Conservation (phyloP, 2,329 filamentous ascomycete species). For the Phyllachora maydis region DNA sequence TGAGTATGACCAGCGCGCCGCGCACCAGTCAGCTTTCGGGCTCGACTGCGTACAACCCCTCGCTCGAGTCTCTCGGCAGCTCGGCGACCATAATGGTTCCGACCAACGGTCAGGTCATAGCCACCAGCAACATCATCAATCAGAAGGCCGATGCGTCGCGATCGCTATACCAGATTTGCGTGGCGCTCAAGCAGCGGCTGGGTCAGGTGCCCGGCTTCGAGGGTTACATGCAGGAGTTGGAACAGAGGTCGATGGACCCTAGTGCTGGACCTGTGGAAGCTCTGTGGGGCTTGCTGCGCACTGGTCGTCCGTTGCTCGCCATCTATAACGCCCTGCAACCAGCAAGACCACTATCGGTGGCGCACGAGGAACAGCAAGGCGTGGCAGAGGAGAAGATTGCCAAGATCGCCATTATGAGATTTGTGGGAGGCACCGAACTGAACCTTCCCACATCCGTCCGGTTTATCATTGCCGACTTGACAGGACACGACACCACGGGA, state of each 20-base stretch:
- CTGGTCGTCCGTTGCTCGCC: constrained; percentile 64
- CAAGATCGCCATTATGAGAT: constrained; percentile 81
- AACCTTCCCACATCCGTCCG: constrained; percentile 62
- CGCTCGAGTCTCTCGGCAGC: constrained; percentile 25
- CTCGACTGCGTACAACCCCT: constrained; percentile 33
- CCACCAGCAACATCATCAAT: constrained; percentile 91
- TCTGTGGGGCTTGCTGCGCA: constrained; percentile 71
- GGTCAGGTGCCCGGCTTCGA: constrained; percentile 71
- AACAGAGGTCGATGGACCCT: constrained; percentile 40
- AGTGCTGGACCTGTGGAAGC: constrained; percentile 86
- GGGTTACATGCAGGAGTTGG: constrained; percentile 49
- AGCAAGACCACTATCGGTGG: constrained; percentile 43
- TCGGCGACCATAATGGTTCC: constrained; percentile 17
- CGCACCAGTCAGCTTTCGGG: constrained; percentile 42
- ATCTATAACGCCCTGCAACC: constrained; percentile 79
- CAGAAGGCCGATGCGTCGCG: constrained; percentile 79
- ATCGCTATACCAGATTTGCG: constrained; percentile 89
- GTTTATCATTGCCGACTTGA: constrained; percentile 81
- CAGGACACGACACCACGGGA: constrained; percentile 85
- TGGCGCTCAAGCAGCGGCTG: constrained; percentile 64
- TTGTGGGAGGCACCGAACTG: constrained; percentile 77
- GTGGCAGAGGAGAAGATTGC: constrained; percentile 51
- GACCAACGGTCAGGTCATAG: constrained; percentile 43
- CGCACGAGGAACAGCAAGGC: constrained; percentile 32
- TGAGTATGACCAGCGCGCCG: constrained; percentile 30